Conservation (phyloP, 2,329 filamentous ascomycete genomes). For the Trichoderma aggressivum region DNA sequence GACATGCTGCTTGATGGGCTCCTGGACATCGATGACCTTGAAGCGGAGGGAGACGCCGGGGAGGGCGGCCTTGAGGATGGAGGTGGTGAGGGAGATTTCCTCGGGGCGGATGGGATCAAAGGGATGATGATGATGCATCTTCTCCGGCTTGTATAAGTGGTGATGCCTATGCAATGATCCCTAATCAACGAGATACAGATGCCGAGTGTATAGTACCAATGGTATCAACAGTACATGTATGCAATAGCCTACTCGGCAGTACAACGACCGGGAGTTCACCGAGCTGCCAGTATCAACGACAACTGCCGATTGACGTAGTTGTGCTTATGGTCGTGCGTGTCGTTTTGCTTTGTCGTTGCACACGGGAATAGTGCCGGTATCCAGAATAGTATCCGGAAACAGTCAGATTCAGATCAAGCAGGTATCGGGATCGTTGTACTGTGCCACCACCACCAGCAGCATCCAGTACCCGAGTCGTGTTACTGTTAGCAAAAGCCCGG, state of each 20-base stretch:
- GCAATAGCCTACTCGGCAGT: too few relatives aligned
- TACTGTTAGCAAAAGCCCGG: background rate
- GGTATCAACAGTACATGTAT: too few relatives aligned
- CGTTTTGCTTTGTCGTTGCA: background rate
- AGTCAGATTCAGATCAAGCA: background rate
- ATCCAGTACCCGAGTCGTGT: background rate
- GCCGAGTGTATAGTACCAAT: background rate
- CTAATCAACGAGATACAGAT: background rate
- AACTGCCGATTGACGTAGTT: background rate
- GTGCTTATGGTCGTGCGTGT: background rate
- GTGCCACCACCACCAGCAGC: background rate
- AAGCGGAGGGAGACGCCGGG: slow-evolving; percentile 31
- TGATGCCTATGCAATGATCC: background rate
- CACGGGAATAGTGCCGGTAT: background rate
- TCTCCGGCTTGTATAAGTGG: background rate
- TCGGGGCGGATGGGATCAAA: slow-evolving; percentile 47
- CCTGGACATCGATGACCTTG: slow-evolving; percentile 62
- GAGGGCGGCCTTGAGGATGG: slow-evolving; percentile 36
- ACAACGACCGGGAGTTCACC: background rate
- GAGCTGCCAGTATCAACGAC: background rate
- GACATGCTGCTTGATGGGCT: slow-evolving; percentile 58
- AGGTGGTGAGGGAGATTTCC: slow-evolving; percentile 46
- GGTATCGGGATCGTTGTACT: background rate
- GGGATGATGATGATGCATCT: slow-evolving; percentile 7
- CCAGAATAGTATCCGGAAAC: background rate